Evolutionary conservation across 306 rosid species (phyloP).

Genomic region (Clitoria ternatea): DNA sequence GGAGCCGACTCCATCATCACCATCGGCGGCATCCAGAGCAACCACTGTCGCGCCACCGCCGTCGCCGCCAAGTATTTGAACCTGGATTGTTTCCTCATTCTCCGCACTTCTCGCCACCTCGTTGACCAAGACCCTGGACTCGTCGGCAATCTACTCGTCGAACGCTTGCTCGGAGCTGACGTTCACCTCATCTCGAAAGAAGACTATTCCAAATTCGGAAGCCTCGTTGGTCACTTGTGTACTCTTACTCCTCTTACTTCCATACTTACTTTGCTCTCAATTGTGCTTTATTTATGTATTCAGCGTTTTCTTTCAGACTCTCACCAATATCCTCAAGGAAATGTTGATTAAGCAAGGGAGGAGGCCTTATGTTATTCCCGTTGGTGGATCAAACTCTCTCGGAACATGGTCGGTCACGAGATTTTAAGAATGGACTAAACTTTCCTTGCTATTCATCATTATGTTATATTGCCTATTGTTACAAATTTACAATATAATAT

Average conservation of each 20-base stretch:
- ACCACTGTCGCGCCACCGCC: conserved; percentile 96
- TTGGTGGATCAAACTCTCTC: conserved; percentile 86
- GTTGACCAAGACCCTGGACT: too few relatives aligned
- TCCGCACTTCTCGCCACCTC: too few relatives aligned
- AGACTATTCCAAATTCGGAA: conserved; percentile 73
- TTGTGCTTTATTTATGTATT: too few relatives aligned
- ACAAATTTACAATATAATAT: too few relatives aligned
- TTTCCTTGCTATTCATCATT: too few relatives aligned
- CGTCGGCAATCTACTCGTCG: conserved; percentile 92
- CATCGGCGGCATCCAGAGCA: conserved; percentile 92
- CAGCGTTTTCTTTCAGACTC: too few relatives aligned
- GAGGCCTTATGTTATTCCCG: conserved; percentile 89
- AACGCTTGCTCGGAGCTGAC: conserved; percentile 86
- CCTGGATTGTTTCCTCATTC: conserved; percentile 77
- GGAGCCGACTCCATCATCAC: conserved; percentile 84
- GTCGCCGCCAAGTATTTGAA: conserved; percentile 89
- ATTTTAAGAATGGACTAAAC: too few relatives aligned
- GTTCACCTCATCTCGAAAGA: conserved; percentile 72
- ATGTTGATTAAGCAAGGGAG: conserved; percentile 78
- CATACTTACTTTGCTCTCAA: too few relatives aligned
- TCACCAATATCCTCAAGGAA: conserved; percentile 56
- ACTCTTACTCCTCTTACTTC: too few relatives aligned
- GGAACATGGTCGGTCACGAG: conserved; percentile 99
- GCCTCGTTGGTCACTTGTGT: too few relatives aligned
- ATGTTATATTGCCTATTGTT: too few relatives aligned